Conservation (phyloP, 1,139 yeast genomes). For the Magnusiomyces magnusii region DNA sequence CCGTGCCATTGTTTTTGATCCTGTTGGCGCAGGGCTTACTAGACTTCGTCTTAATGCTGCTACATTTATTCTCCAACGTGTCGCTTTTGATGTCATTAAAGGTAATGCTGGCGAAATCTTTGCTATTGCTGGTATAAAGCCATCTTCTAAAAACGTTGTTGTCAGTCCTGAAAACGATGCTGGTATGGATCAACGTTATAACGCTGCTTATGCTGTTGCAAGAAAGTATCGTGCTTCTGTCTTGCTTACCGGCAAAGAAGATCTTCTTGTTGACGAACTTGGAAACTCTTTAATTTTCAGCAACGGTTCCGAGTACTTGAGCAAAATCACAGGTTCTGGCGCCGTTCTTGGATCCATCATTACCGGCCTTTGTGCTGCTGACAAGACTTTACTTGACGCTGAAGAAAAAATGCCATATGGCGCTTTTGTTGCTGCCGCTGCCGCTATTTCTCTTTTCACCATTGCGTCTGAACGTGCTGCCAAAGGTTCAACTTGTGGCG, state of each 20-base stretch:
- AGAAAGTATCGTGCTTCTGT: constrained; percentile 51
- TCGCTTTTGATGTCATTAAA: constrained; percentile 64
- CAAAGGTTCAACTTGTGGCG: constrained; percentile 19
- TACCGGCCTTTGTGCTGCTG: constrained; percentile 48
- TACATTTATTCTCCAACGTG: constrained; percentile 44
- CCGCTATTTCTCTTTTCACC: constrained; percentile 59
- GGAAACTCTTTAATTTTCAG: constrained; percentile 26
- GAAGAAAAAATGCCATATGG: constrained; percentile 21
- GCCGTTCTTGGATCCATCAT: constrained; percentile 76
- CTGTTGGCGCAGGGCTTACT: constrained; percentile 90
- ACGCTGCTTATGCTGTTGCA: constrained; percentile 46
- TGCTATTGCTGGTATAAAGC: constrained; percentile 37
- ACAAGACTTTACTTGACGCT: constrained; percentile 24
- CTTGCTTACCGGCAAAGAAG: constrained; percentile 58
- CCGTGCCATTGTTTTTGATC: constrained; percentile 71
- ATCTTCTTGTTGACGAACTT: constrained; percentile 43
- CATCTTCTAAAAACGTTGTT: constrained; percentile 43
- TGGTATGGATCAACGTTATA: constrained; percentile 27
- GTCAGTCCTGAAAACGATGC: too few species aligned
- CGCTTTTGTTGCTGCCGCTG: constrained; percentile 44
- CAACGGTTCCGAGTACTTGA: constrained; percentile 67
- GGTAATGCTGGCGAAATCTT: constrained; percentile 84
- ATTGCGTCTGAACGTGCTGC: constrained; percentile 46
- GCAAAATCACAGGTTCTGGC: constrained; percentile 79
- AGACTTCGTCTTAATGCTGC: constrained; percentile 46